Base-by-base conservation (phyloP, 1,284 basidiomycete species). In the Termitomyces sp. region DNA sequence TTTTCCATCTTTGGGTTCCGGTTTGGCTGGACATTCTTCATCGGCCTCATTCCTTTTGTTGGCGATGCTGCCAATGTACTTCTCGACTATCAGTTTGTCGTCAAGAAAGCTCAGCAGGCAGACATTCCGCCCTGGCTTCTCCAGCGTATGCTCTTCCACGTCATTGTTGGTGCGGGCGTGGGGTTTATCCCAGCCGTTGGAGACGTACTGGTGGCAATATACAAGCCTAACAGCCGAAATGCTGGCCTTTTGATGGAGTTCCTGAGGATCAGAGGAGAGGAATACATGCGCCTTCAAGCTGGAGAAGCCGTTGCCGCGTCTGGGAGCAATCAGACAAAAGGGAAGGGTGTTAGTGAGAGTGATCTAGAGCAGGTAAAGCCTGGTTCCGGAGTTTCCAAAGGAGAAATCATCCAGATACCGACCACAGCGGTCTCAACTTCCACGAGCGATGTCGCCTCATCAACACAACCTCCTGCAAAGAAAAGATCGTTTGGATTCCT, bases 181-280 rank as follows among this genome's bases (percentile, higher is more conserved):
- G 91, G 93, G 28, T 71, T 94, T 48, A 70, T 97, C 3, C 94
- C 93, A 0, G 40, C 92, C 37, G 77, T 82, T 0, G 94, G 93
- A 2, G 92, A 95, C 66, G 66, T 97, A 46, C 66, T 85, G 3
- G 68, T 93, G 64, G 92, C 75, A 46, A 72, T 71, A 4, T 96
- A 77, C 78, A 94, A 93, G 67, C 83, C 92, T n/a, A 97, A 97
- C 70, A 90, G 84, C 40, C 78, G 94, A 57, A 97, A 97, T 64
- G 93, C 91, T 2, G 77, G 77, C 2, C 68, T 91, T 18, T 71
- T 91, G 34, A 86, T 88, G 60, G 86, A 89, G 68, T 87, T 78
- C 65, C 65, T 91, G 50, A 76, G 84, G 34, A 72, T 86, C 28
- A 76, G 88, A 35, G 87, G 84, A 0, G 80, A 83, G 50, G 79